phyloP scores from a whole-genome alignment of 495 filamentous ascomycete genomes.

The Neurospora tetraspora region DNA sequence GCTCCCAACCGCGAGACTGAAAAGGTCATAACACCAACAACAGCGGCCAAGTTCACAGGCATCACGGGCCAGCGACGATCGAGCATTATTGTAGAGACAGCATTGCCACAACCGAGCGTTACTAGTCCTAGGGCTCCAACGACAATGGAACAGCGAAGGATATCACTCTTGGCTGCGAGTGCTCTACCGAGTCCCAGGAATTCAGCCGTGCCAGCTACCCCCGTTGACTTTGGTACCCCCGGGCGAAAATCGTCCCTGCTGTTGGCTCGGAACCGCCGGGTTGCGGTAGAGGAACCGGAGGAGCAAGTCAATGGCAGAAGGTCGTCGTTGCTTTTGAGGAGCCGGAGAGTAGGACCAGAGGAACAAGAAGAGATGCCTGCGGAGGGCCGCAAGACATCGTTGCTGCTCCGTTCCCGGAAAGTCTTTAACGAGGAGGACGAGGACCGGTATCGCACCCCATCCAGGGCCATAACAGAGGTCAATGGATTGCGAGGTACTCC shows the following conservation, averaged over 20 bases:
- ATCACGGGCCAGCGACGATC: constrained; percentile 24
- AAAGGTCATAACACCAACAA: constrained; percentile 23
- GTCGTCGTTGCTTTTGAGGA: constrained; percentile 34
- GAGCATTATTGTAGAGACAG: constrained; percentile 24
- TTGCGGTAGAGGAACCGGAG: constrained; percentile 36
- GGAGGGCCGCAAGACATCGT: constrained; percentile 30
- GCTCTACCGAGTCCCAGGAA: constrained; percentile 30
- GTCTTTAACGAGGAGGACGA: constrained; percentile 39
- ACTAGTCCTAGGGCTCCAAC: constrained; percentile 54
- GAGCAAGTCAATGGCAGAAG: constrained; percentile 29
- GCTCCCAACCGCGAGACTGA: constrained; percentile 18
- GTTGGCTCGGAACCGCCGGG: constrained; percentile 30
- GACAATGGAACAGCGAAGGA: constrained; percentile 63
- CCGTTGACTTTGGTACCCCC: constrained; percentile 17
- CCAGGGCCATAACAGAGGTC: constrained; percentile 49
- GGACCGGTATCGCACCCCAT: constrained; percentile 40
- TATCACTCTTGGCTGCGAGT: constrained; percentile 45
- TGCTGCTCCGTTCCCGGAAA: constrained; percentile 27
- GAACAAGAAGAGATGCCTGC: constrained; percentile 36
- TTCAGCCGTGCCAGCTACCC: constrained; percentile 21
- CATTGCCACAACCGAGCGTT: constrained; percentile 13
- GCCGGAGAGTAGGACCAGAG: constrained; percentile 36
- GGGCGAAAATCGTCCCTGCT: constrained; percentile 38
- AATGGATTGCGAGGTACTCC: constrained; percentile 21
- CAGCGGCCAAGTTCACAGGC: constrained; percentile 20